Evolutionary conservation across 2,329 filamentous ascomycete species (phyloP), one percentile per base, ranked within the genome.

Genomic region (Colletotrichum nymphaeae): DNA sequence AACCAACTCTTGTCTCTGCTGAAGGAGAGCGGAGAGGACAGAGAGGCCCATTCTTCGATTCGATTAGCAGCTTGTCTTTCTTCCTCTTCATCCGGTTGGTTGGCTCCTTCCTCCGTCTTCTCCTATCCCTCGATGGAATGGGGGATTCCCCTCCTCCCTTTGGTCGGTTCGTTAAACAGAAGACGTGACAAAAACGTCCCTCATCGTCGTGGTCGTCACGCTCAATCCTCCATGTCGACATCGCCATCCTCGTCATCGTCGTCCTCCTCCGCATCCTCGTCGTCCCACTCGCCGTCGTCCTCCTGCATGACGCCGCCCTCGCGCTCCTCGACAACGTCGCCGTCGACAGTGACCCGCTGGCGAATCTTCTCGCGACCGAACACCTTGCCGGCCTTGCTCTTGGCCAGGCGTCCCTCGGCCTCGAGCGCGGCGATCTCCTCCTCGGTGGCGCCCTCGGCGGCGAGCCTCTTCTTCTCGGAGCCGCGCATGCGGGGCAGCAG

Each of bases 401-500:
- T 74, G 28, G 69, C 37, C n/a, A 80, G 70, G 73, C 78, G 77
- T 74, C 80, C 79, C 73, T 82, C 81, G 58, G 79, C 79, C 77
- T 85, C 82, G 76, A 86, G 85, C 81, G 88, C 88, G 49, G 80
- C 80, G 55, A 83, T 83, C 79, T 89, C 88, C 82, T 88, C 80
- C 67, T 81, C 87, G 77, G 88, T 81, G 67, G 76, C 75, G 67
- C 83, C 87, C 73, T 76, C 69, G 80, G 89, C 85, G 78, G 89
- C 89, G 78, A 93, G 83, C 69, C 85, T 84, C 79, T 86, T 85
- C 84, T 88, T 88, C 86, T 92, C 90, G 83, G 87, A 90, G 78
- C 88, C 90, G 78, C 90, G 86, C 82, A 93, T 86, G 81, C 90
- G 90, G 78, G 94, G 95, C 79, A 99, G 90, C 83, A 99, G 89